Conservation (phyloP, 768 basidiomycete species). For the Amanita rubescens region DNA sequence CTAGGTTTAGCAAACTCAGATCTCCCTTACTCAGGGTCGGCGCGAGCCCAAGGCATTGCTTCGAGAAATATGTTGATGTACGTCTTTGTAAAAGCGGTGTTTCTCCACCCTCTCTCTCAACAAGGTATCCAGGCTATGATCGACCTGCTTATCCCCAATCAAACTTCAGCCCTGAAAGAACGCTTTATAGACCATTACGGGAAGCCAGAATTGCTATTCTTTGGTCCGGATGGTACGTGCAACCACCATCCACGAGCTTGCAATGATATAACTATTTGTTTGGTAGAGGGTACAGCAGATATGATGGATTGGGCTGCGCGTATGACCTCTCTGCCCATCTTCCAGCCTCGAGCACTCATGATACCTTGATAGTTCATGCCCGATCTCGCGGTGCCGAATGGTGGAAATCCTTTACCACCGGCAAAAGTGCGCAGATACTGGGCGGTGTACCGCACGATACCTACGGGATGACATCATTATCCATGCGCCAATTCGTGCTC, state of each 20-base stretch:
- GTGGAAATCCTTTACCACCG: conserved; percentile 99
- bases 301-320: conserved; percentile 99
- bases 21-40: conserved; percentile 49
- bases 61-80: conserved; percentile 98
- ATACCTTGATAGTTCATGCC: conserved; percentile 61
- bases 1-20: neutral
- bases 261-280: neutral
- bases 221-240: conserved; percentile 79
- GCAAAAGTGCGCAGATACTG: conserved; percentile 84
- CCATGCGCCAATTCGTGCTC: conserved; percentile 89
- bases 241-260: neutral
- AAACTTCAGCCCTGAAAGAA: conserved; percentile 94
- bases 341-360: neutral
- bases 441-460: conserved; percentile 89
- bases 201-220: conserved; percentile 90
- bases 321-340: conserved; percentile 27
- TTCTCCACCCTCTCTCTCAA: conserved; percentile 2
- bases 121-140: conserved; percentile 55
- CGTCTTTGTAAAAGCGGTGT: conserved; percentile 17
- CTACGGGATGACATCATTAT: conserved; percentile 92
- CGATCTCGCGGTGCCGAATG: conserved; percentile 86
- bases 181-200: conserved; percentile 81
- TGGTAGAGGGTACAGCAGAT: conserved; percentile 88
- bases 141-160: conserved; percentile 93
- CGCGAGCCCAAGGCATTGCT: conserved; percentile 76